Evolutionary conservation across 768 basidiomycete species (phyloP), one percentile per base, ranked within the genome.

Genomic region (Boletales sp.): DNA sequence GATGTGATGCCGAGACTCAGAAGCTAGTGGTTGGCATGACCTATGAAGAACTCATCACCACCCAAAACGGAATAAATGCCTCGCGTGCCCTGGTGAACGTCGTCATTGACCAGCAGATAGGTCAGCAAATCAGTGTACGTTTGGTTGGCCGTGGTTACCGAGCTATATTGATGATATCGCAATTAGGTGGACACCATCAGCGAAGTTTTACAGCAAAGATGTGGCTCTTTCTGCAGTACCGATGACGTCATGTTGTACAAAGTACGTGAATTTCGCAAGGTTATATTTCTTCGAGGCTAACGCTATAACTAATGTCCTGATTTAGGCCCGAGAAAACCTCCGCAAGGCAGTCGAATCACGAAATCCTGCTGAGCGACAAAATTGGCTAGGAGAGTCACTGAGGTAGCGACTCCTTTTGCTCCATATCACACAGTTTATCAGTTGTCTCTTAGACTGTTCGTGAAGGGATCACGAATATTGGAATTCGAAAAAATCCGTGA

Each of bases 181-280:
- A 32, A 47, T 41, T 51, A 95, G 94, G 90, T 99, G 55, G 96
- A 99, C 68, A 90, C 93, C 7, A 90, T 99, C 67, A 95, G 92
- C 64, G 94, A 97, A 60, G 84, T 94, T 38, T 71, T 99, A 35
- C 95, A 98, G 63, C 85, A 90, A 60, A 79, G 93, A 65, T 99
- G 96, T 58, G 94, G 95, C 3, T 91, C 94, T 13, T 98, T 98
- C 79, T 97, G 94, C 69, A 94, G 94, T 58, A 87, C 94, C 2
- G 96, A 97, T 62, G 96, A 99, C 70, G 96, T 99, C 39, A 90
- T 96, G 79, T 70, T 96, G 28, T 97, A 98, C 74, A 99, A 99
- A 77, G 93, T 84, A 58, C 49, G 71, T 57, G 30, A 25, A 47
- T 49, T 39, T 46, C 50, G 46, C 12, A 17, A 41, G 45, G 44